Evolutionary conservation across 495 filamentous ascomycete genomes (phyloP).

Genomic region (Hapsidospora chrysogenum): DNA sequence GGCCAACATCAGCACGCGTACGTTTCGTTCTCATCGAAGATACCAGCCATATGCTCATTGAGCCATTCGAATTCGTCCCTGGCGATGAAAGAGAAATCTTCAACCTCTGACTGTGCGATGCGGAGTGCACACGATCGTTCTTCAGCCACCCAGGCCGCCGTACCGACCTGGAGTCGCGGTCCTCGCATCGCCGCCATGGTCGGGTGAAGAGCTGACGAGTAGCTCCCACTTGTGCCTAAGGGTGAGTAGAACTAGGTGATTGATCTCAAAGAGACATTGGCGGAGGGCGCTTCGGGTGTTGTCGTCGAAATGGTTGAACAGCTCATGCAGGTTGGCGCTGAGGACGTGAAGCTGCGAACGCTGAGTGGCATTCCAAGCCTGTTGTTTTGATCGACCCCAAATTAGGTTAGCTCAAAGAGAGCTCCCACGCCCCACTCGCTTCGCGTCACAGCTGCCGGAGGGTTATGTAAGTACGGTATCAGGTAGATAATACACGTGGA

Average conservation of each 20-base stretch:
- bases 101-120: conserved; percentile 48
- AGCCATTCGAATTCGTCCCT: conserved; percentile 89
- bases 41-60: conserved; percentile 92
- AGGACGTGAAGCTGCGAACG: background rate
- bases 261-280: too few species aligned
- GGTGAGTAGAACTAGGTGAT: too few species aligned
- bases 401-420: conserved; percentile 1
- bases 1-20: conserved; percentile 29
- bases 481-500: conserved; percentile 1
- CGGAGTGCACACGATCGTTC: conserved; percentile 29
- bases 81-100: conserved; percentile 77
- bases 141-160: conserved; percentile 35
- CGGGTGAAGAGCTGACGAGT: conserved; percentile 1
- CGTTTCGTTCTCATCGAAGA: conserved; percentile 76
- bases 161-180: conserved; percentile 37
- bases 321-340: background rate
- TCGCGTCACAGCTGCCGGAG: background rate
- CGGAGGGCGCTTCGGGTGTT: background rate
- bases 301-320: background rate
- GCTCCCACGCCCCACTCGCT: background rate
- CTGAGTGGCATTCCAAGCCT: background rate
- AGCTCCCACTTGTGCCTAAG: too few species aligned
- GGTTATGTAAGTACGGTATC: background rate
- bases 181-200: conserved; percentile 32
- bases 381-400: conserved; percentile 4